phyloP scores from a whole-genome alignment of 441 rosid genomes.

The Aquilaria agallochum region DNA sequence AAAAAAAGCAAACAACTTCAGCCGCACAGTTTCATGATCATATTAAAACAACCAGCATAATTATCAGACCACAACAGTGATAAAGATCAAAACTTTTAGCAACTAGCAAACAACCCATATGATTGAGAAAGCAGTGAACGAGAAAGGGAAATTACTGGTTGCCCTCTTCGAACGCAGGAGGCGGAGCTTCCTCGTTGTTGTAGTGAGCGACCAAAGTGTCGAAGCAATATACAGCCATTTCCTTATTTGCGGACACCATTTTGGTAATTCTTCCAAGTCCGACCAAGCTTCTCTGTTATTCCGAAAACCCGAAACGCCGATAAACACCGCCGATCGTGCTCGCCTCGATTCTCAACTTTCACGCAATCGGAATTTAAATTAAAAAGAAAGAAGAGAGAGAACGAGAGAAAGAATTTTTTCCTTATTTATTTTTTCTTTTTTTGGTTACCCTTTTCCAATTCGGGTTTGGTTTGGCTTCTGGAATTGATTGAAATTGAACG shows the following conservation, averaged over 20 bases:
- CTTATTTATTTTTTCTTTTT: background rate
- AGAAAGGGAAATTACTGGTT: constrained; percentile 44
- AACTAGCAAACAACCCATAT: background rate
- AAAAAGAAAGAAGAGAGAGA: background rate
- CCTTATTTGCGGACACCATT: constrained; percentile 92
- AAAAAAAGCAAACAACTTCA: too few species aligned
- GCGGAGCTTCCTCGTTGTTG: constrained; percentile 79
- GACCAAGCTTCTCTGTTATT: background rate
- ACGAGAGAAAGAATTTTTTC: background rate
- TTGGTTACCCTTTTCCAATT: background rate
- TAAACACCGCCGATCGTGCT: constrained; percentile 1
- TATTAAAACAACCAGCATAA: background rate
- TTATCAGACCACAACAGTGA: background rate
- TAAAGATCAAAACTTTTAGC: background rate
- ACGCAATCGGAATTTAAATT: background rate
- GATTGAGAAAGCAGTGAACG: background rate
- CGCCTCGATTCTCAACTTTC: constrained; percentile 1
- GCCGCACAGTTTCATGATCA: too few species aligned
- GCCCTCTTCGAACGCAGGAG: constrained; percentile 85
- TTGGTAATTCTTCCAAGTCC: background rate
- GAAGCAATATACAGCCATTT: constrained; percentile 97
- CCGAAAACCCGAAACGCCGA: background rate
- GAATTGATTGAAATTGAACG: too few species aligned
- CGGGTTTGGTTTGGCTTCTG: too few species aligned
- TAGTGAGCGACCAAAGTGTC: constrained; percentile 89